phyloP scores from a whole-genome alignment of 768 basidiomycete genomes.

The Galerina sulciceps region DNA sequence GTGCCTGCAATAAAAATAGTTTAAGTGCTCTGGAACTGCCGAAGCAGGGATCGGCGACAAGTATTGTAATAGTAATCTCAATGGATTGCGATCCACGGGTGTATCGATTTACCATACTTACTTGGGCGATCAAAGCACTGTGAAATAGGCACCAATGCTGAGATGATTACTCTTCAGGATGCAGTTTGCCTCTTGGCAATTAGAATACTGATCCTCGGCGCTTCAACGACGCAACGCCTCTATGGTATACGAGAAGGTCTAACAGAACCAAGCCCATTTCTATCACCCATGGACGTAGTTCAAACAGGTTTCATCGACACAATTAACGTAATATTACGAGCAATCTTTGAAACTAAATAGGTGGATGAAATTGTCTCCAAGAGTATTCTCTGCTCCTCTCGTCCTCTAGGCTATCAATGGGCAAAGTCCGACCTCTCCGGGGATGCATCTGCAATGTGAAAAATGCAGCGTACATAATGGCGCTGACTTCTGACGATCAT shows the following conservation, averaged over 20 bases:
- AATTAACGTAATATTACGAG: no score
- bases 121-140: no score
- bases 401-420: constrained; percentile 7
- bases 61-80: not conserved
- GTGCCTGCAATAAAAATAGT: not conserved
- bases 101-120: not conserved
- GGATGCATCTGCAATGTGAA: constrained; percentile 4
- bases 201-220: no score
- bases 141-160: not conserved
- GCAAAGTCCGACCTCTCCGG: constrained; percentile 13
- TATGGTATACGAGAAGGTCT: no score
- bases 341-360: not conserved
- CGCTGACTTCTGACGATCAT: not conserved
- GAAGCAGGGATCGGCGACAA: not conserved
- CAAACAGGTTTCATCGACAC: not conserved
- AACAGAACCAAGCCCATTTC: no score
- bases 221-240: no score
- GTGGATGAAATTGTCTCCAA: no score
- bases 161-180: not conserved
- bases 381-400: not conserved
- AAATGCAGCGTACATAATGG: not conserved
- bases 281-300: no score
- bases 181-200: no score
- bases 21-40: not conserved
- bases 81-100: not conserved